Conservation (phyloP, 2,329 filamentous ascomycete genomes). For the Trichoderma arundinaceum region DNA sequence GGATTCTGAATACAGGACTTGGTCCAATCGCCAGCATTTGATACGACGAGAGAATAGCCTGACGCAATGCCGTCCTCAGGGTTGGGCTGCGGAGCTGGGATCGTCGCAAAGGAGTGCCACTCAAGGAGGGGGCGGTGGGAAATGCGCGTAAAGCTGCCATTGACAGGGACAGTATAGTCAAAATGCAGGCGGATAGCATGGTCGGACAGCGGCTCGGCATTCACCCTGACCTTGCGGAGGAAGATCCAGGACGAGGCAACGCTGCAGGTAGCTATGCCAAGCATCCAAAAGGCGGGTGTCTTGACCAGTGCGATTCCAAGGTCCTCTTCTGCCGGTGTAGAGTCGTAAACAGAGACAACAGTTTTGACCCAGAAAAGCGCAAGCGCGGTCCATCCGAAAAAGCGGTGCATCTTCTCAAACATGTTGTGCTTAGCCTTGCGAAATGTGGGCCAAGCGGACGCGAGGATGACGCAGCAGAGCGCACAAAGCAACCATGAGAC, state of each 20-base stretch:
- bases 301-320: slow-evolving; percentile 47
- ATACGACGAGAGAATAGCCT: slow-evolving; percentile 72
- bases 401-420: slow-evolving; percentile 75
- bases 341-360: slow-evolving; percentile 58
- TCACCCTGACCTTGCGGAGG: slow-evolving; percentile 70
- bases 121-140: slow-evolving; percentile 68
- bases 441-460: slow-evolving; percentile 67
- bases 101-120: slow-evolving; percentile 78
- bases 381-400: slow-evolving; percentile 72
- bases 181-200: slow-evolving; percentile 77
- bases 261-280: slow-evolving; percentile 66
- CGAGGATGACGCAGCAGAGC: slow-evolving; percentile 64
- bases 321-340: slow-evolving; percentile 43
- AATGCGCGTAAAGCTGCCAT: slow-evolving; percentile 57
- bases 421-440: slow-evolving; percentile 68
- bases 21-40: slow-evolving; percentile 79
- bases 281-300: slow-evolving; percentile 67
- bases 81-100: slow-evolving; percentile 59
- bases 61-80: slow-evolving; percentile 35
- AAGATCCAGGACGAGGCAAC: slow-evolving; percentile 75
- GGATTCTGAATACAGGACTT: slow-evolving; percentile 64
- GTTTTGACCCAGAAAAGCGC: slow-evolving; percentile 69
- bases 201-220: slow-evolving; percentile 69
- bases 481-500: slow-evolving; percentile 63
- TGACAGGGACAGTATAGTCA: slow-evolving; percentile 63